Evolutionary conservation across 768 basidiomycete species (phyloP).

Genomic region (Hygrocybe punicea): DNA sequence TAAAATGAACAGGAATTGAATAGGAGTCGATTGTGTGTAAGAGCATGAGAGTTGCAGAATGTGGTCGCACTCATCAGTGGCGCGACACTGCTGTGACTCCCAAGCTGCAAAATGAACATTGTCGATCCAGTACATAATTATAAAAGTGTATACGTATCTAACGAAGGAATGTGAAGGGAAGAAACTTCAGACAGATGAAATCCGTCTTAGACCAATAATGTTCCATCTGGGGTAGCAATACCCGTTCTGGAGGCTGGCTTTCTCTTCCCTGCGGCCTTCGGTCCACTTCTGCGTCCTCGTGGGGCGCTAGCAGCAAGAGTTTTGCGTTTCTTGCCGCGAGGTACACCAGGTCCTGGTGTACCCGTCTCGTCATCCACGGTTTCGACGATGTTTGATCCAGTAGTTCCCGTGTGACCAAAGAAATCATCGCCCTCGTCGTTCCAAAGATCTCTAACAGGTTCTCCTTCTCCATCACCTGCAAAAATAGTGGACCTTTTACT

Average conservation of each 20-base stretch:
- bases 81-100: not conserved
- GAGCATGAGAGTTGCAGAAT: conserved; percentile 16
- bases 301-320: not conserved
- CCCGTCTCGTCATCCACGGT: conserved; percentile 41
- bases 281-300: not conserved
- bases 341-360: conserved; percentile 35
- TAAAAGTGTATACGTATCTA: no score
- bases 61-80: conserved; percentile 4
- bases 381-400: conserved; percentile 17
- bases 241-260: not conserved
- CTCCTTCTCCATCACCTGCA: conserved; percentile 33
- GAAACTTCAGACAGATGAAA: no score
- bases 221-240: conserved; percentile 1
- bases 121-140: no score
- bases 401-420: conserved; percentile 56
- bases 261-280: not conserved
- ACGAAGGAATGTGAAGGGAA: no score
- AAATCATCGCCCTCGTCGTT: conserved; percentile 86
- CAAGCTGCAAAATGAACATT: no score
- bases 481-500: conserved; percentile 25
- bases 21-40: conserved; percentile 10
- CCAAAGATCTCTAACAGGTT: conserved; percentile 65
- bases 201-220: not conserved
- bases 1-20: conserved; percentile 3
- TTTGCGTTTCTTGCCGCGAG: conserved; percentile 33